Base-by-base conservation (phyloP, 768 basidiomycete species). In the Auricularia auricula-judae region DNA sequence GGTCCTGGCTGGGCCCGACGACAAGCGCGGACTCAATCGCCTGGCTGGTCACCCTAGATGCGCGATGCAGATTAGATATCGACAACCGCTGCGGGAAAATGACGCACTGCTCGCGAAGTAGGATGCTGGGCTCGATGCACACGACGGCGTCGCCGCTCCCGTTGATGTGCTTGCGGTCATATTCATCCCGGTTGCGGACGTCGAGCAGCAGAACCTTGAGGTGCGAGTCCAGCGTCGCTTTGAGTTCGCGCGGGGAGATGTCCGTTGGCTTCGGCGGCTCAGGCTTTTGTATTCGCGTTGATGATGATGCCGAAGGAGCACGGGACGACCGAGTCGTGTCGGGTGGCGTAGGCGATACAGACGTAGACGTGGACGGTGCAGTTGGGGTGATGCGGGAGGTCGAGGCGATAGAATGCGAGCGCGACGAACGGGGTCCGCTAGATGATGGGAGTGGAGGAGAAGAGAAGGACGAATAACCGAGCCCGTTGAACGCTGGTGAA, bases 91-190 rank as follows among this genome's bases (percentile, higher is more conserved):
- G 29, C 29, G 53, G 58, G 16, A 62, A 51, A 51, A 35, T 3
- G 12, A 78, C 85, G 75, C 73, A 93, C 91, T 81, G 84, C 66
- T 84, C 76, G 58, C 91, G 82, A 64, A 80, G 69, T 23, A 93
- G 79, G 3, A 96, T 84, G 1, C 81, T 81, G 4, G 94, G 93
- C 74, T 98, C 94, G 23, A 97, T 79, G 74, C 93, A 95, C 1
- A 93, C 86, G 1, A 89, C 80, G 5, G 87, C 82, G 66, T 84
- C 78, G 3, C 78, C 81, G 7, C 14, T 23, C 5, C 21, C 56
- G 36, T 73, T 66, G 65, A 97, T 88, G 66, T 88, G 86, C 63
- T 87, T 91, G 18, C 70, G 75, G 66, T 92, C 85, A 69, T 89
- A 95, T 60, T 89, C 88, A 10, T 82, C 85, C 36, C 91, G 81